Conservation (phyloP, 306 rosid species). For the Pterocarpus macrocarpus region DNA sequence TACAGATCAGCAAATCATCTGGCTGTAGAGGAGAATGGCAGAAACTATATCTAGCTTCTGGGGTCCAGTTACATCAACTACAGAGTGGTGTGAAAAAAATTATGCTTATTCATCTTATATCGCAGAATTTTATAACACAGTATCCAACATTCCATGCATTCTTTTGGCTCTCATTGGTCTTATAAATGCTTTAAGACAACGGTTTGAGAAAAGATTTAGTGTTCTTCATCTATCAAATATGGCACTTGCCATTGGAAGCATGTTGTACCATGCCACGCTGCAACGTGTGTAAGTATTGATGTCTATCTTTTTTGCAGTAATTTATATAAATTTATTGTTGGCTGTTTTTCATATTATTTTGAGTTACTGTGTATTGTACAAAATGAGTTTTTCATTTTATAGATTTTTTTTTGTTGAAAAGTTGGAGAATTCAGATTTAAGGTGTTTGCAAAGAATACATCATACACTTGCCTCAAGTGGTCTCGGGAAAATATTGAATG, state of each 20-base stretch:
- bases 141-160: slow-evolving; percentile 84
- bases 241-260: slow-evolving; percentile 90
- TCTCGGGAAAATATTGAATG: neutral
- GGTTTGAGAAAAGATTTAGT: slow-evolving; percentile 94
- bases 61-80: slow-evolving; percentile 94
- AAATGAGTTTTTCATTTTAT: slow-evolving; percentile 25
- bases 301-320: slow-evolving; percentile 19
- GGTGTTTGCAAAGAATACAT: slow-evolving; percentile 12
- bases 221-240: slow-evolving; percentile 90
- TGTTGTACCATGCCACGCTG: slow-evolving; percentile 91
- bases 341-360: slow-evolving; percentile 13
- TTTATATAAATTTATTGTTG: slow-evolving; percentile 17
- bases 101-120: slow-evolving; percentile 80
- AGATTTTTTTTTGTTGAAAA: slow-evolving; percentile 4
- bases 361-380: slow-evolving; percentile 3
- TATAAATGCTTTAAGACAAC: slow-evolving; percentile 78
- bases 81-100: slow-evolving; percentile 84
- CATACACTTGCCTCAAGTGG: neutral
- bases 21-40: slow-evolving; percentile 63
- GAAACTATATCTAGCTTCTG: slow-evolving; percentile 78
- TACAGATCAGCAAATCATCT: slow-evolving; percentile 35
- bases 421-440: slow-evolving; percentile 5
- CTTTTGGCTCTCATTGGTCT: slow-evolving; percentile 91
- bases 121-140: slow-evolving; percentile 91
- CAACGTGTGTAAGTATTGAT: slow-evolving; percentile 75